These are phyloP conservation scores for Cladobotryum protrusum DNA, from an alignment of 2,329 filamentous ascomycete species.

Conservation along the genomic window DNA sequence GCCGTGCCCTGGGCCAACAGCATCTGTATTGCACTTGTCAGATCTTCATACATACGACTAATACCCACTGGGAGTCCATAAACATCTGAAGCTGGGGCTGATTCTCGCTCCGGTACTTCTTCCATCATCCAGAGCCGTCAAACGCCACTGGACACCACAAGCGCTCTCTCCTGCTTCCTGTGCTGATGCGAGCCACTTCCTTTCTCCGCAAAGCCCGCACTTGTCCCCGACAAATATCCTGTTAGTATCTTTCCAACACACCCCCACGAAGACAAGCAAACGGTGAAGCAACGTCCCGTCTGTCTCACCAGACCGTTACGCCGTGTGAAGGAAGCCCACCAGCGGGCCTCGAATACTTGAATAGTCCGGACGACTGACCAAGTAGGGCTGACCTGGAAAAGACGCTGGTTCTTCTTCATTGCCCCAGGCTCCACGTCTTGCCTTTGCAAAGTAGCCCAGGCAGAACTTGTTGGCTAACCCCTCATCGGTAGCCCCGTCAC, in stretches of 20 bases:
- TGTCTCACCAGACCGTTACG: constrained; percentile 12
- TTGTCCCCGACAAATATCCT: background rate
- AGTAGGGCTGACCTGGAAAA: constrained; percentile 8
- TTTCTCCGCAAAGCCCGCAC: constrained; percentile 10
- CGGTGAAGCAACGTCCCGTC: constrained; percentile 12
- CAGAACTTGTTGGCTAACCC: background rate
- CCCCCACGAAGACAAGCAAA: constrained; percentile 13
- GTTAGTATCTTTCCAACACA: background rate
- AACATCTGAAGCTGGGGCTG: constrained; percentile 5
- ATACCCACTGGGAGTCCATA: background rate
- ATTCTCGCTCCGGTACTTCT: constrained; percentile 2
- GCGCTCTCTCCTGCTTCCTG: constrained; percentile 2
- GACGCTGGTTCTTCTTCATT: constrained; percentile 2
- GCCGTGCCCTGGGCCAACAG: constrained; percentile 10
- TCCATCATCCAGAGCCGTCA: constrained; percentile 8
- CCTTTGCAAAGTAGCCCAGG: constrained; percentile 2
- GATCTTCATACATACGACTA: constrained; percentile 5
- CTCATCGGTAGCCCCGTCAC: background rate
- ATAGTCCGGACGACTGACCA: constrained; percentile 11
- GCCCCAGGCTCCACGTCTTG: constrained; percentile 3
- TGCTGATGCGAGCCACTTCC: constrained; percentile 10
- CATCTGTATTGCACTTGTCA: constrained; percentile 10
- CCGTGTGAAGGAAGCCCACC: constrained; percentile 9
- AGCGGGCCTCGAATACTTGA: constrained; percentile 10
- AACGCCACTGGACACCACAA: constrained; percentile 1